These are phyloP conservation scores for Tanacetum coccineum DNA, from an alignment of 129 eudicot genomes.

Conservation along the genomic window DNA sequence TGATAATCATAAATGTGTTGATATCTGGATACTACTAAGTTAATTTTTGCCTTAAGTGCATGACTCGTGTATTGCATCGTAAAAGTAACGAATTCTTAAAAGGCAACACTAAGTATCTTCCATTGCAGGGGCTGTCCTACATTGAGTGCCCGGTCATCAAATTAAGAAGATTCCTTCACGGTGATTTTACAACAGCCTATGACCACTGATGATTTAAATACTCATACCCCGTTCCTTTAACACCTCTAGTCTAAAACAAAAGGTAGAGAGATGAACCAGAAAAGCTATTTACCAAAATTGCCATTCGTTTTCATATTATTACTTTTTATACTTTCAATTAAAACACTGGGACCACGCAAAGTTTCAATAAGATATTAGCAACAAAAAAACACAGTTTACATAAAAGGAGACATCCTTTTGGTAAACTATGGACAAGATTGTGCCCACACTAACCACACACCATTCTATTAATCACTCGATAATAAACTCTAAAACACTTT, in stretches of 20 bases:
- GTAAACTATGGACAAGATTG: conserved; percentile 8
- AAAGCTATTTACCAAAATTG: conserved; percentile 13
- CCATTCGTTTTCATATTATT: conserved; percentile 5
- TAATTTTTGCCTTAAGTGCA: no score
- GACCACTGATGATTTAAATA: conserved; percentile 14
- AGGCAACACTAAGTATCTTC: not conserved
- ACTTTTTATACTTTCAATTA: conserved; percentile 5
- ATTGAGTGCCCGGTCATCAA: not conserved
- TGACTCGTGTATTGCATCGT: no score
- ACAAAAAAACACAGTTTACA: not conserved
- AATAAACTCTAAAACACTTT: not conserved
- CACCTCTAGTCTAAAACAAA: conserved; percentile 1
- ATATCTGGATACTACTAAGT: no score
- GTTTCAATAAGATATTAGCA: conserved; percentile 20
- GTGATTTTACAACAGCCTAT: not conserved
- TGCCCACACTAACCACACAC: not conserved
- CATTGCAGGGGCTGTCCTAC: not conserved
- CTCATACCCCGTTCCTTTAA: not conserved
- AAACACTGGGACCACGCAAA: conserved; percentile 13
- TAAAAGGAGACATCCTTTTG: conserved; percentile 9
- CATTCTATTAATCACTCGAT: no score
- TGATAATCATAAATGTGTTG: no score
- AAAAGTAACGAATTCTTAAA: no score
- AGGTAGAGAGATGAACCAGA: conserved; percentile 21
- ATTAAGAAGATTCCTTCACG: conserved; percentile 10